Percentiles rank a stretch among this genome's conserved stretches.
Evolutionary conservation across 768 basidiomycete species (phyloP).

Genomic region (Pulveroboletus sp.): DNA sequence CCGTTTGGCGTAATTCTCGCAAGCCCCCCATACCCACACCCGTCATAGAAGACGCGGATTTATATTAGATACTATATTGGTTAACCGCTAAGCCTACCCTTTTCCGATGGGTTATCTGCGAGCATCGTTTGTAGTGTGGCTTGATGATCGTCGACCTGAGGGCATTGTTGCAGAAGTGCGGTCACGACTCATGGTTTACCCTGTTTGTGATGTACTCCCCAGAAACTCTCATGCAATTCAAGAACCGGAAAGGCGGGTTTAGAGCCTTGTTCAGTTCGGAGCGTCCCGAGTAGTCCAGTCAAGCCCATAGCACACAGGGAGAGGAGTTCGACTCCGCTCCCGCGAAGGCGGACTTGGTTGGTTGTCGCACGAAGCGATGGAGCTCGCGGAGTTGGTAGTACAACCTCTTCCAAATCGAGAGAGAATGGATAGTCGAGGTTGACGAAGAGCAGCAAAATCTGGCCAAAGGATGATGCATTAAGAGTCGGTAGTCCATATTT

Average conservation of each 20-base stretch:
- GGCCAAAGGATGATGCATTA: neutral
- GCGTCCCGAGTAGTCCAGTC: no score
- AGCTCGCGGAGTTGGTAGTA: conserved; percentile 32
- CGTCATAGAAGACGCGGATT: no score
- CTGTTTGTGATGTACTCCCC: no score
- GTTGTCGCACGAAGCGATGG: conserved; percentile 12
- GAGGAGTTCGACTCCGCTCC: conserved; percentile 24
- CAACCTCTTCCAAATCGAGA: conserved; percentile 29
- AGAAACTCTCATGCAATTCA: no score
- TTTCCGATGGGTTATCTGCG: neutral
- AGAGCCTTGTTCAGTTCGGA: no score
- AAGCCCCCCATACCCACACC: no score
- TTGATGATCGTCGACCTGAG: neutral
- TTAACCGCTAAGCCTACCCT: neutral
- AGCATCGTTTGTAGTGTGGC: neutral
- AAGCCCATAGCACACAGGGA: neutral
- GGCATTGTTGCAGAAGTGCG: neutral
- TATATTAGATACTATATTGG: no score
- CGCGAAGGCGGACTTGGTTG: conserved; percentile 29
- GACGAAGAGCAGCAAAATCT: neutral
- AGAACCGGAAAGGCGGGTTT: no score
- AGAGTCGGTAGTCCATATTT: neutral
- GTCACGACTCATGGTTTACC: neutral
- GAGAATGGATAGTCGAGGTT: conserved; percentile 11
- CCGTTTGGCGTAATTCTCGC: neutral